Percentiles rank a stretch among this genome's conserved stretches.
Evolutionary conservation across 2,329 filamentous ascomycete genomes (phyloP).

Genomic region (Cytospora chrysosperma): DNA sequence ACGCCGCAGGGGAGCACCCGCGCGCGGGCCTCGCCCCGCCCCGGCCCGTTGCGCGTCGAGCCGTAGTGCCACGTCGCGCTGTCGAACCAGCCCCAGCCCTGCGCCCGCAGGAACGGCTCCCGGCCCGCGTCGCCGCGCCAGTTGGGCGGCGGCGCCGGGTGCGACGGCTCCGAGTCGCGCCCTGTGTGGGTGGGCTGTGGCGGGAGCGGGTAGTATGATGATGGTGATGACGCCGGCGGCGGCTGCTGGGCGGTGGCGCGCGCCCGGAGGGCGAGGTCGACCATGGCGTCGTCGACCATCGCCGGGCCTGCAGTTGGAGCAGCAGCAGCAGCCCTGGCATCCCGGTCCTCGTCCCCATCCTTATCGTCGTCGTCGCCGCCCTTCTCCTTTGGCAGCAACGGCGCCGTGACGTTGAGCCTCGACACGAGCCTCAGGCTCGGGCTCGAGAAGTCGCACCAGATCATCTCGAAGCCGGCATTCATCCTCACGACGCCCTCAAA

Average conservation of each 20-base stretch:
- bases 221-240: constrained; percentile 13
- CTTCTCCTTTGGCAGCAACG: constrained; percentile 33
- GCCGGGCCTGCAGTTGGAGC: not conserved
- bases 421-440: constrained; percentile 43
- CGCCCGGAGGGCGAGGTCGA: not conserved
- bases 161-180: constrained; percentile 35
- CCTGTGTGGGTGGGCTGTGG: constrained; percentile 38
- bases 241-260: not conserved
- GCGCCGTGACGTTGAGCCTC: constrained; percentile 47
- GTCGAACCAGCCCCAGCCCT: constrained; percentile 46
- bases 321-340: not conserved
- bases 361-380: constrained; percentile 17
- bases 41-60: constrained; percentile 37
- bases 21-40: constrained; percentile 43
- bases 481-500: constrained; percentile 51
- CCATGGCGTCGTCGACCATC: not conserved
- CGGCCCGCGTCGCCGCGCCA: constrained; percentile 32
- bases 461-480: constrained; percentile 52
- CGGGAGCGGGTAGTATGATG: constrained; percentile 38
- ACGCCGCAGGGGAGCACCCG: constrained; percentile 42
- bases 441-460: constrained; percentile 51
- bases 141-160: constrained; percentile 38
- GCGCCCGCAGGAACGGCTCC: constrained; percentile 41
- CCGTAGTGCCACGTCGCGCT: constrained; percentile 45
- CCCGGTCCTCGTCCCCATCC: constrained; percentile 14